A percentile compares a stretch with the other conserved stretches of the same genome.
Conservation (phyloP, 805 yeast genomes). For the Isabelozyma rhagii region DNA sequence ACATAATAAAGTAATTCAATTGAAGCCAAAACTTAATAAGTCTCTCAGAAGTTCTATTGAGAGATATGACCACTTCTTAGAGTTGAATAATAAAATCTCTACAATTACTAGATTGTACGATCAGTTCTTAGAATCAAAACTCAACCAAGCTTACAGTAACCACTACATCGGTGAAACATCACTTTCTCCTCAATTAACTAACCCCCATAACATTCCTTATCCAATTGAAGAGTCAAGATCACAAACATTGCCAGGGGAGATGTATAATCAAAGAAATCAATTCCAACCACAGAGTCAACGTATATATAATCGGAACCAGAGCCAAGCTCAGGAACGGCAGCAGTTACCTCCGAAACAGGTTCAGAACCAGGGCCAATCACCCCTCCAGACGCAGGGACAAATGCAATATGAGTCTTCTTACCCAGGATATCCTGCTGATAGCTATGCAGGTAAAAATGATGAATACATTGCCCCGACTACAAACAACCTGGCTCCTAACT, state of each 20-base stretch:
- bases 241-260: not conserved
- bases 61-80: conserved; percentile 63
- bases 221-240: conserved; percentile 1
- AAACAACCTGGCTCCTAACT: not conserved
- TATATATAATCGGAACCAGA: not conserved
- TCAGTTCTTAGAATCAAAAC: conserved; percentile 57
- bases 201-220: not conserved
- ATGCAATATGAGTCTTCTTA: not conserved
- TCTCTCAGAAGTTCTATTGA: conserved; percentile 55
- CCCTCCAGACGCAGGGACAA: not conserved
- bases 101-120: conserved; percentile 77
- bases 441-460: not conserved
- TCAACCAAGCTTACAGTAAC: conserved; percentile 33
- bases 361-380: not conserved
- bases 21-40: conserved; percentile 68
- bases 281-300: not conserved
- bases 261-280: not conserved
- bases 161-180: conserved; percentile 13
- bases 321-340: not conserved
- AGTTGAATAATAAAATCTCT: conserved; percentile 74
- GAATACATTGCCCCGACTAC: not conserved
- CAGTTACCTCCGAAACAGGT: no score
- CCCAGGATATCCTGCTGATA: not conserved
- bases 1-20: conserved; percentile 54
- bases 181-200: not conserved